Base-by-base conservation (phyloP, 495 filamentous ascomycete species). In the Podospora tetraspora region DNA sequence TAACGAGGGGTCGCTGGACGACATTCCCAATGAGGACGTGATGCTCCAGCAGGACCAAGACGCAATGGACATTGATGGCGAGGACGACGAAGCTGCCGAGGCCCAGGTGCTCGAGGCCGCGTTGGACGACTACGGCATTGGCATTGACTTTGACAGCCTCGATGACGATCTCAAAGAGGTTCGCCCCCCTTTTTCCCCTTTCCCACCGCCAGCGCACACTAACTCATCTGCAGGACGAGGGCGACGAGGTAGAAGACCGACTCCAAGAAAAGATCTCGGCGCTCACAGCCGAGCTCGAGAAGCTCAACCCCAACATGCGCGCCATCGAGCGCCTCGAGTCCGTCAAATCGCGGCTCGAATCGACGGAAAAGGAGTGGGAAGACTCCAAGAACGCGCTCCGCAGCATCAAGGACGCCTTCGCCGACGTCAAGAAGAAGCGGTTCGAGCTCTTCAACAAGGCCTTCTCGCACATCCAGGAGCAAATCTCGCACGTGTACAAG, bases 271-370 rank as follows among this genome's bases (percentile, higher is more conserved):
- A 89, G 75, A 91, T 98, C 70, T 82, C 85, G 52, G 79, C 83
- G 32, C 83, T 98, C 10, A 89, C 89, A 52, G 79, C 81, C 63
- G 92, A 96, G 72, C 86, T 99, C 34, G 93, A 96, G 69, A 93
- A 94, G 75, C 91, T 97, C 80, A 90, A 94, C 67, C 94, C 94
- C 27, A 98, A 99, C 77, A 93, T 97, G 85, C 91, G 94, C 72
- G 94, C 94, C 29, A 90, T 93, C 77, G 93, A 97, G 70, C 91
- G 94, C n/a, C 84, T 99, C 4, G 91, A 94, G 73, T 90, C 84
- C 6, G 92, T 96, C 21, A 89, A 94, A 75, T 86, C 87, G 67
- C 90, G 93, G 60, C 91, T 97, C 57, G 88, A 92, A 67, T 84
- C 88, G 61, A 96, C 92, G 3, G 93, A 97, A 69, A 88, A 91